Evolutionary conservation across 805 yeast genomes (phyloP), one percentile per base, ranked within the genome.

Genomic region (Ogataea methylovora): DNA sequence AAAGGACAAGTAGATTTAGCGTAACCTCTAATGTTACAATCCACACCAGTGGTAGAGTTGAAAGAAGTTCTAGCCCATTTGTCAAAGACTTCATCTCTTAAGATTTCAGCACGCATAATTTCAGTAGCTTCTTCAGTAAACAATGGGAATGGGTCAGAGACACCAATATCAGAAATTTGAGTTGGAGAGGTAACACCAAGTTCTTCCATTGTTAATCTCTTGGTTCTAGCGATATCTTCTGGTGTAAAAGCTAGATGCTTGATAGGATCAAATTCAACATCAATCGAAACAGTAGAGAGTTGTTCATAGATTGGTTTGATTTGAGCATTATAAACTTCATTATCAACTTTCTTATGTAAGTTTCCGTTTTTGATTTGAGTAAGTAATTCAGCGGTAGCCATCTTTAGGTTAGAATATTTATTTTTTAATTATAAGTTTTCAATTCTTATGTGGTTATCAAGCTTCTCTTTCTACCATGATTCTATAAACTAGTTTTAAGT

Each of bases 61-160:
- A 53, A 54, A 16, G 61, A 56, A 32, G 51, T 44, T 38, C 79
- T 57, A 19, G 71, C 75, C 49, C 63, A 64, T 34, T 63, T 56
- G 38, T 57, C 36, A 38, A 73, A 69, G 6, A 61, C 52, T 31
- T 72, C 73, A 40, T 67, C 67, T 28, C 59, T 51, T 46, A 74
- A 61, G 27, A 72, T 48, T 48, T 76, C 81, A 40, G 67, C 66
- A 52, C 71, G 68, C 80, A 76, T 74, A 30, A 76, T 66, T 27
- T 65, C 67, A 36, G 73, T 58, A 2, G 81, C 80, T 44, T 75
- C 80, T 21, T 71, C 71, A 2, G 79, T 73, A 54, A 76, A 76
- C 30, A 76, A 58, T 4, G 78, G 78, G 52, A 76, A 76, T 2
- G 82, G 79, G 35, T 69, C 76, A 35, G 71, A 60, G 16, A 71